Evolutionary conservation across 2,329 filamentous ascomycete genomes (phyloP), one percentile per base, ranked within the genome.

Genomic region (Dothidotthia symphoricarpi): DNA sequence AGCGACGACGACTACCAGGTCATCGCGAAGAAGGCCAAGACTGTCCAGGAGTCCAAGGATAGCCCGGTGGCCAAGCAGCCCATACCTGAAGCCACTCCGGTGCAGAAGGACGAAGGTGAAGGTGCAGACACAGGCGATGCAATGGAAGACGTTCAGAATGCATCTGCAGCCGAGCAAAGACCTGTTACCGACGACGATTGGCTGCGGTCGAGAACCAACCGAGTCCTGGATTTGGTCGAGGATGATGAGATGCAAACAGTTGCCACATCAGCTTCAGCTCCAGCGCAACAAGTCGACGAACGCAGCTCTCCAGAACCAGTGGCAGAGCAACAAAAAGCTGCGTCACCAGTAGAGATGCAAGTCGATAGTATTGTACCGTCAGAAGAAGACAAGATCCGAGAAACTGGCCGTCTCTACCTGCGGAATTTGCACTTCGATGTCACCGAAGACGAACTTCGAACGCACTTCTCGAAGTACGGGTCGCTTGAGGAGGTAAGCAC

Each of bases 161-260:
- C 33, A 24, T 31, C 47, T 28, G 33, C 51, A 15, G 57, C 60
- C 32, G 57, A 63, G 16, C 60, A 60, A 24, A 64, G 66, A 30
- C 71, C 72, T 34, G 74, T 82, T 3, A 83, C 85, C 15, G 89
- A 96, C 68, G 82, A 84, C 44, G 90, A 97, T 67, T 98, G 93
- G 93, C 75, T 96, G 53, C 82, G 91, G 41, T 91, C 86, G 47
- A 82, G 86, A 53, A 97, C 90, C 11, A 96, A 84, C 68, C 80
- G 91, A 55, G 72, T 95, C 32, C 75, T 96, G 34, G 93, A 91
- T 63, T 73, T 97, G 17, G 75, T 90, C 36, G 88, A 95, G 55
- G 85, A 88, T 28, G 83, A 83, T 43, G 80, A 85, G 43, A 65
- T 68, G 1, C 19, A 5, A 6, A 31, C 42, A 12, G 27, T 37